Evolutionary conservation across 1,284 basidiomycete genomes (phyloP), one percentile per base, ranked within the genome.

Genomic region (Ustilago shanxiensis): DNA sequence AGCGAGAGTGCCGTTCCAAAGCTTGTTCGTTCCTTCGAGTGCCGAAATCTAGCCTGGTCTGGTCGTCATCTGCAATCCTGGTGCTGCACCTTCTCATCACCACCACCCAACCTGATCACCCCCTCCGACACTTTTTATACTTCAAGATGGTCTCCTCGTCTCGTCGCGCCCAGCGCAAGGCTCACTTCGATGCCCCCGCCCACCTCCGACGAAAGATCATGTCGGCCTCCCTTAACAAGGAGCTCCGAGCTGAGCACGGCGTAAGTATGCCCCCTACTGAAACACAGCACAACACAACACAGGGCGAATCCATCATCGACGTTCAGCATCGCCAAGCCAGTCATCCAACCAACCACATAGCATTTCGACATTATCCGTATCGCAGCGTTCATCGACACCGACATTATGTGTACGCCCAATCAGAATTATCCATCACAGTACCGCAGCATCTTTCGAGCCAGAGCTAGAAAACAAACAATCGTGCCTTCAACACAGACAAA

Each of bases 201-300:
- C 80, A 82, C 79, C 72, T 95, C 85, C 94, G 95, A 88, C 92
- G 96, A 88, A 96, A 95, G 90, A 95, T 98, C 86, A 97, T 99
- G 95, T 95, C 94, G 83, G 94, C 95, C 74, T 90, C 95, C 66
- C 91, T 99, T 77, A 93, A 93, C 82, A 98, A 98, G 90, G 96
- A 98, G 87, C 92, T 99, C 85, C 92, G 95, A 80, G 88, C 87
- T 87, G 93, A 98, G 89, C 90, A 99, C 91, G 93, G 92, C 88
- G 95, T 97, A 87, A 85, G 93, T 90, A 75, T 79, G 35, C 62
- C 20, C 18, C n/a, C n/a, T n/a, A n/a, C n/a, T n/a, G n/a, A n/a
- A n/a, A n/a, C n/a, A n/a, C n/a, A n/a, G n/a, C 5, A 7, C 2
- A 20, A 16, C 20, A 44, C 6, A 44, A 16, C 9, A n/a, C 9